Conservation (phyloP, 2,329 filamentous ascomycete genomes). For the Trichophyton benhamiae region DNA sequence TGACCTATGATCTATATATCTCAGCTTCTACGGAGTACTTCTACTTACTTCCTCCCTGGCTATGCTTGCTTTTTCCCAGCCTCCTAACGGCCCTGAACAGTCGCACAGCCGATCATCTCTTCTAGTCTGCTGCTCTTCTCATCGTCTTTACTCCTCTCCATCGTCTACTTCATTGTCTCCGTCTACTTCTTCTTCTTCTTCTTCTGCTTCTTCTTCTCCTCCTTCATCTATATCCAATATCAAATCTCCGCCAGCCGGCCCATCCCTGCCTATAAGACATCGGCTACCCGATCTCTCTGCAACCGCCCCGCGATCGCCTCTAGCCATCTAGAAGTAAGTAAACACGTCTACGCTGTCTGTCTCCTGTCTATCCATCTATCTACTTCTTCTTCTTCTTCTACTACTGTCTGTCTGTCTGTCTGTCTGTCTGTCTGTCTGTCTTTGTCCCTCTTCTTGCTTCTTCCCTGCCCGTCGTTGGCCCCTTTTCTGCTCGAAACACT, state of each 20-base stretch:
- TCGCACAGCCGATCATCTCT: too few species aligned
- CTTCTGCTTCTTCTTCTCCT: neutral
- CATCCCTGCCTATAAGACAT: neutral
- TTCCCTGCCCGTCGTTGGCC: neutral
- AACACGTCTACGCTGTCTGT: neutral
- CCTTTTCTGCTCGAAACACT: neutral
- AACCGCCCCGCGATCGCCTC: neutral
- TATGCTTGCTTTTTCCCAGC: conserved; percentile 1
- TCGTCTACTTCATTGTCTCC: neutral
- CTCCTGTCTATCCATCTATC: neutral
- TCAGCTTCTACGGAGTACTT: neutral
- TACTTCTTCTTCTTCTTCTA: neutral
- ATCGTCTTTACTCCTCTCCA: neutral
- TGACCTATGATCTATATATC: neutral
- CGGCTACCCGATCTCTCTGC: neutral
- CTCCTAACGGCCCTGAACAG: neutral
- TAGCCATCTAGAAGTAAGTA: neutral
- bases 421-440: neutral
- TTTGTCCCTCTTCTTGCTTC: neutral
- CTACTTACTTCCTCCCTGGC: neutral
- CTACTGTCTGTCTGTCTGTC: neutral
- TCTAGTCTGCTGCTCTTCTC: neutral
- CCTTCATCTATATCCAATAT: neutral
- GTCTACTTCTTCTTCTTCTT: neutral
- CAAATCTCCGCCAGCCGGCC: too few species aligned